These are phyloP conservation scores for Auricularia heimuer DNA, from an alignment of 768 basidiomycete species.

Conservation along the genomic window DNA sequence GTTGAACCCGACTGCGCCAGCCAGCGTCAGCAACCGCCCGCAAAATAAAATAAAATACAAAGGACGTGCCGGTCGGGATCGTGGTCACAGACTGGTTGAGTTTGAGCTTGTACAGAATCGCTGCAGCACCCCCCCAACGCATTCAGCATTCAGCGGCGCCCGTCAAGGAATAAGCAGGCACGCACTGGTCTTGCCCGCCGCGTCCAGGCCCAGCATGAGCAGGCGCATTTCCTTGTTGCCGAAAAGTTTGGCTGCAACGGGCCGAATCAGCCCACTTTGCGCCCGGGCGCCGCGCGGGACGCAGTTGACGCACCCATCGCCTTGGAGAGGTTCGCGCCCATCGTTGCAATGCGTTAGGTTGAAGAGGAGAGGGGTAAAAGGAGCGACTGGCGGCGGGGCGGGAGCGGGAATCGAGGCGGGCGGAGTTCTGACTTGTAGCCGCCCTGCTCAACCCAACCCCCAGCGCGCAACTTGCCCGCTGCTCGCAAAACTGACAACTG, in stretches of 20 bases:
- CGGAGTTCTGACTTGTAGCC: background rate
- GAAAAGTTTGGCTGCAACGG: constrained; percentile 72
- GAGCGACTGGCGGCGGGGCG: background rate
- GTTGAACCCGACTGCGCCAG: constrained; percentile 80
- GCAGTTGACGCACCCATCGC: constrained; percentile 47
- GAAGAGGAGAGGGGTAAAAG: constrained; percentile 6
- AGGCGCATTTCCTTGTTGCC: constrained; percentile 99
- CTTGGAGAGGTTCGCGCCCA: constrained; percentile 86
- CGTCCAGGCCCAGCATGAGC: constrained; percentile 94
- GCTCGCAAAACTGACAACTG: no score
- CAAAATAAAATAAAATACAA: background rate
- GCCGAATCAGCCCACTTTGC: constrained; percentile 5
- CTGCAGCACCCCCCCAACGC: constrained; percentile 29
- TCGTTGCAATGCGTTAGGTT: constrained; percentile 23
- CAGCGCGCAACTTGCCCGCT: no score
- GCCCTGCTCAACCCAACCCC: background rate
- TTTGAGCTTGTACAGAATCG: constrained; percentile 98
- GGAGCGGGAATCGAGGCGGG: background rate
- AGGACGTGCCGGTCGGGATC: constrained; percentile 76
- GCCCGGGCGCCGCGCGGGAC: constrained; percentile 4
- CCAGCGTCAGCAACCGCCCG: background rate
- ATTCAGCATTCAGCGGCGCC: background rate
- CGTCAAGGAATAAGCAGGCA: constrained; percentile 9
- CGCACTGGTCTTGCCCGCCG: constrained; percentile 97
- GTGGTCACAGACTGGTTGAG: constrained; percentile 98